Base-by-base conservation (phyloP, 495 filamentous ascomycete species). In the Talaromyces adpressus region DNA sequence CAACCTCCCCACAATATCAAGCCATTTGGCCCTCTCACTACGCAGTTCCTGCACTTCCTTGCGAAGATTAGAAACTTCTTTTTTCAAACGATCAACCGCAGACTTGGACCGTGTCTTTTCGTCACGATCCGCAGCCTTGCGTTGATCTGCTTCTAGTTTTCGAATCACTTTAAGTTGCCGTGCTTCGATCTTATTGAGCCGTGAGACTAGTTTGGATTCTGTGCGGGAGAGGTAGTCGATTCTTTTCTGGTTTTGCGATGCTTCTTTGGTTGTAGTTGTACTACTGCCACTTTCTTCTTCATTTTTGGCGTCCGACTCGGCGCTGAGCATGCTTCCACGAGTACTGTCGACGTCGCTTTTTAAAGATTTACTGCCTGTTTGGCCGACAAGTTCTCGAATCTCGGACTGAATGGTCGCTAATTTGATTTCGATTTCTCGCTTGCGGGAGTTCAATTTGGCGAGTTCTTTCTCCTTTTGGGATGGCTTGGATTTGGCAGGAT, bases 381-480 rank as follows among this genome's bases (percentile, higher is more conserved):
- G 69, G 16, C 79, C 73, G 6, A 73, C 68, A 4, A 77, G 66
- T 64, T 78, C 63, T 69, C 78, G 68, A 68, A 77, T 70, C 70
- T 82, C 67, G 59, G 71, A 27, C 49, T 78, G 75, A 52, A 80
- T 69, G 53, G 76, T 71, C 12, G 83, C 73, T 0, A 96, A 75
- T 67, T 92, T 91, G 45, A 87, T 84, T 22, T 92, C 84, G 2
- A 91, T 78, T 62, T 89, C 87, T 45, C 80, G 81, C 64, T 88
- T 88, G 63, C 87, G 85, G 6, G 87, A 79, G 12, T 90, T 82
- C 1, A 96, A 83, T 65, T 92, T 94, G 45, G 77, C 75, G 2
- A 97, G 80, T 9, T 94, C 90, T 64, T 87, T 89, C 34, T 92
- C 87, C 64, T 91, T 79, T 47, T 80, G 79, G 0, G 77, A 73